Base-by-base conservation (phyloP, 2,329 filamentous ascomycete species). In the Fusarium tanahbumbuense region DNA sequence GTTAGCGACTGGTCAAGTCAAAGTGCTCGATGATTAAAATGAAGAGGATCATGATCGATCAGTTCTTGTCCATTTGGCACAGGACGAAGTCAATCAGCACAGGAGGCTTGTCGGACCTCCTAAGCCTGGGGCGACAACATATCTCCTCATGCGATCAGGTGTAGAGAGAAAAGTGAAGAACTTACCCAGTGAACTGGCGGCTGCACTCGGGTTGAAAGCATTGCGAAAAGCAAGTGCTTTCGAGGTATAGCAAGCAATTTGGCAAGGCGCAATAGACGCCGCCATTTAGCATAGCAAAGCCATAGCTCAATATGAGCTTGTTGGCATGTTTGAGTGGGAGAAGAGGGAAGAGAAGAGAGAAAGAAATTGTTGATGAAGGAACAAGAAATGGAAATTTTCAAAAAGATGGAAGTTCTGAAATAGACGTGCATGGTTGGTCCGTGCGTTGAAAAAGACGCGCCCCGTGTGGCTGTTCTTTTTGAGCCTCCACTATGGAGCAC, bases 21-120 rank as follows among this genome's bases (percentile, higher is more conserved):
- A 11, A 32, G 46, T 8, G 30, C 18, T 60, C 40, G 48, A 59
- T 23, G 41, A 49, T 66, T 46, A 46, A 60, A 71, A 67, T 25
- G 56, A 53, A 56, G 41, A 44, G 22, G 54, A 58, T 59, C 46
- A 60, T 62, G 53, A 56, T 70, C 68, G 68, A 79, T 86, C 83
- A 86, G 84, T 77, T 72, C 77, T 53, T 75, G 83, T 87, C 85
- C 84, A 81, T 86, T 87, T 87, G 85, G 85, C 83, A 81, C 81
- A 83, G 83, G 85, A 87, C 85, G 72, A 74, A 82, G 85, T 85
- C 82, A 80, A 77, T 84, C 82, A 83, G 79, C 82, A 84, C 74
- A 71, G 63, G 78, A 83, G 79, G 81, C 79, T 82, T 82, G 80
- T 83, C 80, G 79, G 50, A 81, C 81, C 82, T 83, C 78, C 77